These are phyloP conservation scores for Bolboschoenus planiculmis DNA, from an alignment of 176 grass and related monocot genomes.

Conservation along the genomic window DNA sequence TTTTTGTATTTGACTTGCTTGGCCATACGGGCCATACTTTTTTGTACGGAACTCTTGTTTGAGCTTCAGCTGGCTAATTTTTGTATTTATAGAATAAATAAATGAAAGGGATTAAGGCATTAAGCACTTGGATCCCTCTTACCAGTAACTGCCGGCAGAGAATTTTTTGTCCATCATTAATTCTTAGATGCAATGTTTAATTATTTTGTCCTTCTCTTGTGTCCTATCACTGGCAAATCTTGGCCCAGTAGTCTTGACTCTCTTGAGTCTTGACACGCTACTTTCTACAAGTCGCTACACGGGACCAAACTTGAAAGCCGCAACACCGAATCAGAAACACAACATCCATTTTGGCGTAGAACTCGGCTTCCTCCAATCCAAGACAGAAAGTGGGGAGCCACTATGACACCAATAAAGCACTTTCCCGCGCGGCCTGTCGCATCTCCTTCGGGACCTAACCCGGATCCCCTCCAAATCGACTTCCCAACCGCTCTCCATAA, in stretches of 20 bases:
- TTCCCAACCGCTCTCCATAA: constrained; percentile 13
- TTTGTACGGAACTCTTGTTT: neutral
- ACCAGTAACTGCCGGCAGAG: neutral
- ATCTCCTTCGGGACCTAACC: neutral
- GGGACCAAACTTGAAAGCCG: neutral
- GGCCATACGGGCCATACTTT: neutral
- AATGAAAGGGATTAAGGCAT: neutral
- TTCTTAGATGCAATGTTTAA: neutral
- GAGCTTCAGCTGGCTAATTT: neutral
- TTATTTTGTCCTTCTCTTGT: neutral
- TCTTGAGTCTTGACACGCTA: neutral
- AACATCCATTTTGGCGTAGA: neutral
- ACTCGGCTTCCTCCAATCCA: neutral
- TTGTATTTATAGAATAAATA: neutral
- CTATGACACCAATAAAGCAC: constrained; percentile 13
- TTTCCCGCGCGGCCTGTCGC: constrained; percentile 13
- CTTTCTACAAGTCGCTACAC: neutral
- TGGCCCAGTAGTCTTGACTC: neutral
- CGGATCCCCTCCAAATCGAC: neutral
- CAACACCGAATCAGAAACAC: neutral
- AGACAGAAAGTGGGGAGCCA: constrained; percentile 2
- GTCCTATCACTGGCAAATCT: neutral
- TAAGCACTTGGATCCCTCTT: neutral
- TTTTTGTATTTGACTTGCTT: neutral
- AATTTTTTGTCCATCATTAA: neutral